Evolutionary conservation across 2,329 filamentous ascomycete species (phyloP).

Genomic region (Verticillium dahliae): DNA sequence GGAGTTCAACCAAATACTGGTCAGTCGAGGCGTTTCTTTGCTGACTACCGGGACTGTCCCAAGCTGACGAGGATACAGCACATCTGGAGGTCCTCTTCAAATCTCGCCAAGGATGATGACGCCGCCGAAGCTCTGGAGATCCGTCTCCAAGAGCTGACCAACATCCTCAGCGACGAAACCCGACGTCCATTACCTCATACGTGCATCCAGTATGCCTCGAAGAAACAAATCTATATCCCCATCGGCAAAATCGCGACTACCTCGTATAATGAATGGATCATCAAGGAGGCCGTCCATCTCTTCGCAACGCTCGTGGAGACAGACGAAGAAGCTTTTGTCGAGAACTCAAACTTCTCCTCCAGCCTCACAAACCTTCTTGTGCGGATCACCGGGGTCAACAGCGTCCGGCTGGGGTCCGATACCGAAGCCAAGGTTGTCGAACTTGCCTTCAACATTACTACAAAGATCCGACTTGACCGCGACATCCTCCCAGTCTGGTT

Average conservation of each 20-base stretch:
- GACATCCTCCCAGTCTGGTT: conserved; percentile 90
- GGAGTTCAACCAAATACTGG: conserved; percentile 57
- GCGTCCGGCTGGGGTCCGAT: conserved; percentile 67
- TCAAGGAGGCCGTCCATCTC: conserved; percentile 76
- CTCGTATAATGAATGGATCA: conserved; percentile 77
- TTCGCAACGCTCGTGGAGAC: conserved; percentile 93
- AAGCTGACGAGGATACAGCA: conserved; percentile 2
- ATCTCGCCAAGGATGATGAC: conserved; percentile 52
- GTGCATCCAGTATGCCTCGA: conserved; percentile 80
- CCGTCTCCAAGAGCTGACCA: conserved; percentile 56
- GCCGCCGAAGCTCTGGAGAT: conserved; percentile 57
- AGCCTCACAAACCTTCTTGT: conserved; percentile 83
- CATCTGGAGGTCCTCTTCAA: conserved; percentile 56
- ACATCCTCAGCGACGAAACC: conserved; percentile 81
- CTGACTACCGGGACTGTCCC: background rate
- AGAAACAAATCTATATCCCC: conserved; percentile 82
- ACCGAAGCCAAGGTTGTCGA: conserved; percentile 88
- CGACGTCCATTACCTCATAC: conserved; percentile 83
- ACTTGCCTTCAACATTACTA: conserved; percentile 89
- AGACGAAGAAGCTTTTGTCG: conserved; percentile 91
- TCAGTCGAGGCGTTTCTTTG: conserved; percentile 23
- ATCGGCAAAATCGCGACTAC: conserved; percentile 84
- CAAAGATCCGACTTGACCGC: conserved; percentile 88
- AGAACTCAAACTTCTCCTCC: conserved; percentile 77
- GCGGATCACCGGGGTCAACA: conserved; percentile 68